A percentile compares a stretch with the other conserved stretches of the same genome.
phyloP scores from a whole-genome alignment of 2,329 filamentous ascomycete genomes.

The Trichophyton schoenleinii region DNA sequence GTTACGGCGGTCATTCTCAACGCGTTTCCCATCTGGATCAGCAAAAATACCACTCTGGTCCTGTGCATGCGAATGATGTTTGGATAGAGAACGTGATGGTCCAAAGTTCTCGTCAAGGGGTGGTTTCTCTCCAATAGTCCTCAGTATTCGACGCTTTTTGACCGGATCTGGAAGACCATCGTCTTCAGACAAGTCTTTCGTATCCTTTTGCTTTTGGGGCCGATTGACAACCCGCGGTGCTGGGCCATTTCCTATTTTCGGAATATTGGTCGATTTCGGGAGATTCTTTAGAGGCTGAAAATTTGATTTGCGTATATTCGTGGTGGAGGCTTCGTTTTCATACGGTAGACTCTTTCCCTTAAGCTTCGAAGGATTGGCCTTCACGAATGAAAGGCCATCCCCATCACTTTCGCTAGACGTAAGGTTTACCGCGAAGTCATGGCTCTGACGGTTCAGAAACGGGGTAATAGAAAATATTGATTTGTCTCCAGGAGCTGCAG shows the following conservation, averaged over 20 bases:
- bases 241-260: neutral
- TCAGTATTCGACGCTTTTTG: neutral
- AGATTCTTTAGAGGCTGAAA: neutral
- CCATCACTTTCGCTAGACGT: neutral
- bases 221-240: neutral
- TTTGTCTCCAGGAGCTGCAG: slow-evolving; percentile 62
- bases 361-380: neutral
- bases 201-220: neutral
- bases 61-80: neutral
- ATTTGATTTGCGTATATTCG: neutral
- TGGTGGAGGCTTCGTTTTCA: neutral
- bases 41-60: neutral
- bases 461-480: slow-evolving; percentile 90
- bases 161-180: neutral
- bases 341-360: neutral
- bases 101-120: neutral
- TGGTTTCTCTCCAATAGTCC: neutral
- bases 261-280: neutral
- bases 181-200: neutral
- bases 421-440: neutral
- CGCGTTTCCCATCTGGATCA: neutral
- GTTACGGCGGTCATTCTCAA: slow-evolving; percentile 1
- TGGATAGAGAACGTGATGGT: neutral
- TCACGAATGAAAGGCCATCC: neutral
- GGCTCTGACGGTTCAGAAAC: slow-evolving; percentile 67